Evolutionary conservation across 345 rosid species (phyloP), one percentile per base, ranked within the genome.

Genomic region (Pelargonium nanum): DNA sequence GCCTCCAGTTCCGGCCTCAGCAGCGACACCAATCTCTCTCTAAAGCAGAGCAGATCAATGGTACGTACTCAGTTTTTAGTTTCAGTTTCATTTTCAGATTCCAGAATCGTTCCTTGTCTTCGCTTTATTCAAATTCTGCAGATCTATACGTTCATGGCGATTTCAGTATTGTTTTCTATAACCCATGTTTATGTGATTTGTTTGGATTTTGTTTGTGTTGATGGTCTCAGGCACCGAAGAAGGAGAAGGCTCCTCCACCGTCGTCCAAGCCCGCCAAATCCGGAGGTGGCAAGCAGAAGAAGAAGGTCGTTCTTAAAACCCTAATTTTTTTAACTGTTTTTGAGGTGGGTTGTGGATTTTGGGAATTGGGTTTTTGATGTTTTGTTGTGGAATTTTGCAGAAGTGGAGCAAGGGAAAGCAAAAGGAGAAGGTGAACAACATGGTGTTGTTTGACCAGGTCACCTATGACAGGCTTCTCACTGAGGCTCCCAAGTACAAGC

Each of bases 281-380:
- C 17, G 85, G 89, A 59, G 86, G 88, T 57, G 93, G 89, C 59
- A 86, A 86, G 74, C 89, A 86, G 61, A 86, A 83, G 81, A 86
- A 86, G 87, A 86, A 83, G 92, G 89, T 86, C 24, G 26, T 26
- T 10, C 1, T n/a, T 0, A n/a, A n/a, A n/a, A n/a, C n/a, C 30
- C 54, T 0, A 8, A 17, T 23, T 60, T 13, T 12, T 44, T 51
- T 9, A 19, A 30, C 10, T 19, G 22, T 57, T 12, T 17, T 32
- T 40, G 26, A 22, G 1, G 23, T 2, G n/a, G n/a, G 16, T 24
- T 21, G 15, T 24, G 6, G 15, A 8, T 1, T n/a, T 26, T n/a
- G 21, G n/a, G 0, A 22, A 23, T 17, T 60, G 55, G 32, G 51
- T 24, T 60, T 23, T 34, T 13, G 22, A 22, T 2, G 6, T 4